Evolutionary conservation across 768 basidiomycete species (phyloP).

Genomic region (Tricholoma sp.): DNA sequence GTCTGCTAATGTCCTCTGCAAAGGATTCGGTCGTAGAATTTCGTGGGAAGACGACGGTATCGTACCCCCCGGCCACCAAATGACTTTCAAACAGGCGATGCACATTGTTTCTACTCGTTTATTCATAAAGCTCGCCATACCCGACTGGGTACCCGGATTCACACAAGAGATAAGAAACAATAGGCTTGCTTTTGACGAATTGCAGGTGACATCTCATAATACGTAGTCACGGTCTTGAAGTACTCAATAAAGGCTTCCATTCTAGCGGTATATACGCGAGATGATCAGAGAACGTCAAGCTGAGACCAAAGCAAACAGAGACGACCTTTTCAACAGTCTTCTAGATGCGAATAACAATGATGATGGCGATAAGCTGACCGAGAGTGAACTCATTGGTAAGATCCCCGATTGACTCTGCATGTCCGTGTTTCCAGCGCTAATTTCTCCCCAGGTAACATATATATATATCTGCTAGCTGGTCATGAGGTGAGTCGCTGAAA

Average conservation of each 20-base stretch:
- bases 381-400: constrained; percentile 39
- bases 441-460: constrained; percentile 34
- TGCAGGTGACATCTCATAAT: constrained; percentile 29
- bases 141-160: constrained; percentile 32
- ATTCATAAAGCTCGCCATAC: constrained; percentile 31
- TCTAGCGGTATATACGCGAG: constrained; percentile 43
- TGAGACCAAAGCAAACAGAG: constrained; percentile 31
- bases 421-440: too few relatives aligned
- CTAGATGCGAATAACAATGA: constrained; percentile 46
- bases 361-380: constrained; percentile 29
- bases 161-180: constrained; percentile 27
- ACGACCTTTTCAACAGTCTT: constrained; percentile 51
- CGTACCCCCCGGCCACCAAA: constrained; percentile 36
- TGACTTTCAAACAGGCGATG: constrained; percentile 48
- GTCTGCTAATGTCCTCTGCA: background rate
- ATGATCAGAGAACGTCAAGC: constrained; percentile 44
- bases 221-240: background rate
- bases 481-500: constrained; percentile 39
- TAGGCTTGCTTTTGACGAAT: constrained; percentile 36
- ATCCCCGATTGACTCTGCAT: too few relatives aligned
- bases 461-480: constrained; percentile 53
- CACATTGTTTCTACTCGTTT: constrained; percentile 36
- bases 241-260: background rate
- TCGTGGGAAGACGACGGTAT: constrained; percentile 40
- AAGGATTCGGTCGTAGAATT: constrained; percentile 48